A percentile compares a stretch with the other conserved stretches of the same genome.
These are phyloP conservation scores for Spongospora subterranea DNA, from an alignment of 208 protist genomes.

Conservation along the genomic window DNA sequence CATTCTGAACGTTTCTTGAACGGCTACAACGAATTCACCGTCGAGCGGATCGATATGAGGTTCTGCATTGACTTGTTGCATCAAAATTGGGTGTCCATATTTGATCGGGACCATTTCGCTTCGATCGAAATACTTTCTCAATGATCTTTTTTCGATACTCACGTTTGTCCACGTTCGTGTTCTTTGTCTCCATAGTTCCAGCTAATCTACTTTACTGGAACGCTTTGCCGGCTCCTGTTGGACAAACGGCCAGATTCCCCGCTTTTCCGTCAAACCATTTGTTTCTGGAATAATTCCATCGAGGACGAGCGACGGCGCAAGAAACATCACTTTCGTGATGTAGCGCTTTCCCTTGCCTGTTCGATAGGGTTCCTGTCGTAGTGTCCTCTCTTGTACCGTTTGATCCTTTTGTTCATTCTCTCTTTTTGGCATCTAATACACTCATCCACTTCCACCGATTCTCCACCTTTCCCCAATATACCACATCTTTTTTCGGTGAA, in stretches of 20 bases:
- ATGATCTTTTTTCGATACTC: not conserved
- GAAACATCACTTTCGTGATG: constrained; percentile 46
- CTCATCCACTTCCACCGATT: too few species aligned
- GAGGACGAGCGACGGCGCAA: not conserved
- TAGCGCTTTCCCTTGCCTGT: constrained; percentile 1
- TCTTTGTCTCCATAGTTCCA: not conserved
- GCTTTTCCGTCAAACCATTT: not conserved
- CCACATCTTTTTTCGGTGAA: too few species aligned
- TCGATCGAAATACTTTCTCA: not conserved
- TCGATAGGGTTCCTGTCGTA: too few species aligned
- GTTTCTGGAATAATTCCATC: not conserved
- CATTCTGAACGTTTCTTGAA: not conserved
- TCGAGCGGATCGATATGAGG: not conserved
- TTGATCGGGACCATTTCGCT: not conserved
- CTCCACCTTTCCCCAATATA: too few species aligned
- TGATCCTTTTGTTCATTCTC: too few species aligned
- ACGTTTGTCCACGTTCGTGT: not conserved
- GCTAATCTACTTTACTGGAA: not conserved
- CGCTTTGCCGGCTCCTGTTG: not conserved
- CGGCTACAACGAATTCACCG: not conserved
- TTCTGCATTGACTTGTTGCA: not conserved
- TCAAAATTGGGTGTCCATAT: not conserved
- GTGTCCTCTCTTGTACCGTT: too few species aligned
- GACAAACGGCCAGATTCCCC: not conserved
- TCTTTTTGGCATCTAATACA: too few species aligned